These are phyloP conservation scores for Pichia thaimueangensis DNA, from an alignment of 805 yeast species.

Conservation along the genomic window DNA sequence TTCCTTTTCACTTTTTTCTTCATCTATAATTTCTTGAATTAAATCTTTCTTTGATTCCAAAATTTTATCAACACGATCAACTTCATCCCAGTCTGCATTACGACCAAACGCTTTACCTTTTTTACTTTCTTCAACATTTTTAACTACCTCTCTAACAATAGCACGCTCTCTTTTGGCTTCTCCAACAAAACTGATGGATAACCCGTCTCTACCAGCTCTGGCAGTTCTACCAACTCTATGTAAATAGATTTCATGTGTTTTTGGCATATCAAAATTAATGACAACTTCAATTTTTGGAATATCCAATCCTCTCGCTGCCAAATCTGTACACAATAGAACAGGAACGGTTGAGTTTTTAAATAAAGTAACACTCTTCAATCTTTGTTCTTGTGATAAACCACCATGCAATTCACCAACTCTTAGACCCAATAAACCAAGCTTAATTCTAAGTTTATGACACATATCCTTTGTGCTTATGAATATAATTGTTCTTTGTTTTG, in stretches of 20 bases:
- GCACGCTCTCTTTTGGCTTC: conserved; percentile 81
- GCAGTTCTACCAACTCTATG: conserved; percentile 99
- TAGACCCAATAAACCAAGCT: conserved; percentile 67
- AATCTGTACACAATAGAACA: conserved; percentile 88
- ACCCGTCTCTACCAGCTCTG: conserved; percentile 97
- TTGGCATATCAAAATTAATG: conserved; percentile 93
- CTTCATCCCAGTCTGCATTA: conserved; percentile 82
- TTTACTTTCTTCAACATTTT: conserved; percentile 45
- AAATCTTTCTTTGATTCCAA: conserved; percentile 54
- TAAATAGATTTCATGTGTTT: conserved; percentile 80
- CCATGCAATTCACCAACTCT: conserved; percentile 80
- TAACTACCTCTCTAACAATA: conserved; percentile 87
- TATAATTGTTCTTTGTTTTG: conserved; percentile 68
- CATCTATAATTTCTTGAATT: conserved; percentile 72
- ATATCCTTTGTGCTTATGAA: conserved; percentile 88
- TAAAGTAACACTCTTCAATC: conserved; percentile 73
- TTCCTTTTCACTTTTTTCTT: conserved; percentile 87
- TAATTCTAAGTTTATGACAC: conserved; percentile 80
- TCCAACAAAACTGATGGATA: conserved; percentile 88
- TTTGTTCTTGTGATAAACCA: conserved; percentile 84
- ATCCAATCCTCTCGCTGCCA: conserved; percentile 99
- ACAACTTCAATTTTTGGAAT: conserved; percentile 96
- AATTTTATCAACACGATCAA: conserved; percentile 58
- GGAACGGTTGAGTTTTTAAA: conserved; percentile 83
- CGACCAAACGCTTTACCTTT: conserved; percentile 73